A percentile compares a stretch with the other conserved stretches of the same genome.
Evolutionary conservation across 2,329 filamentous ascomycete genomes (phyloP).

Genomic region (Pestalotiopsis sp.): DNA sequence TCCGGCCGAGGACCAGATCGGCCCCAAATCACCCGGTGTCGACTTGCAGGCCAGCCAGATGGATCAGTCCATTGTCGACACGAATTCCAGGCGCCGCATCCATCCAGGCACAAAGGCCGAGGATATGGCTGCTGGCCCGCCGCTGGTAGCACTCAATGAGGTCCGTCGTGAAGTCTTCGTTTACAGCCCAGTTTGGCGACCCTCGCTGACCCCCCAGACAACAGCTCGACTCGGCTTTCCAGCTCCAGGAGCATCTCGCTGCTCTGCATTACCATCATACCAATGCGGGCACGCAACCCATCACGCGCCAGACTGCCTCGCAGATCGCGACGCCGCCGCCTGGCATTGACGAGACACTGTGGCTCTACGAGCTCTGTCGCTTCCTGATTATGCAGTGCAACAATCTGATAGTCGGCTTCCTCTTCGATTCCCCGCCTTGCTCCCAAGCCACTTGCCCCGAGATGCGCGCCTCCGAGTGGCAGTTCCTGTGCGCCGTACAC

Average conservation of each 20-base stretch:
- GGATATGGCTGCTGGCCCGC: slow-evolving; percentile 91
- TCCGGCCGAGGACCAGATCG: slow-evolving; percentile 91
- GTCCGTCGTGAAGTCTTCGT: slow-evolving; percentile 46
- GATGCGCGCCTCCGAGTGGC: slow-evolving; percentile 99
- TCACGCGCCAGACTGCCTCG: slow-evolving; percentile 75
- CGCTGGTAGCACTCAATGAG: slow-evolving; percentile 82
- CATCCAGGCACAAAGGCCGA: slow-evolving; percentile 89
- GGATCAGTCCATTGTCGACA: slow-evolving; percentile 67
- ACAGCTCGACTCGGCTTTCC: slow-evolving; percentile 98
- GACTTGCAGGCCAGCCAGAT: slow-evolving; percentile 56
- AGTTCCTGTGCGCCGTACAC: slow-evolving; percentile 97
- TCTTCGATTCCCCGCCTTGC: slow-evolving; percentile 88
- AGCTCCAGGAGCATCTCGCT: slow-evolving; percentile 95
- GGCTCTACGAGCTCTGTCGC: slow-evolving; percentile 97
- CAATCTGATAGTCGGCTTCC: slow-evolving; percentile 86
- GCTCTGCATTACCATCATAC: slow-evolving; percentile 86
- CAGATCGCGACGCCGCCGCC: slow-evolving; percentile 79
- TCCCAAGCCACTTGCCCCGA: slow-evolving; percentile 89
- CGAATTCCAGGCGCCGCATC: slow-evolving; percentile 81
- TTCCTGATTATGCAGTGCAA: slow-evolving; percentile 96
- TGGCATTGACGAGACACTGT: slow-evolving; percentile 83
- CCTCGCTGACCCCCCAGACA: slow-evolving; percentile 38
- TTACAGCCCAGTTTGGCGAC: slow-evolving; percentile 78
- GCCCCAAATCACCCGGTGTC: slow-evolving; percentile 69
- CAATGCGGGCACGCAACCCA: slow-evolving; percentile 66